These are phyloP conservation scores for Tagetes erecta DNA, from an alignment of 129 eudicot species.

Conservation along the genomic window DNA sequence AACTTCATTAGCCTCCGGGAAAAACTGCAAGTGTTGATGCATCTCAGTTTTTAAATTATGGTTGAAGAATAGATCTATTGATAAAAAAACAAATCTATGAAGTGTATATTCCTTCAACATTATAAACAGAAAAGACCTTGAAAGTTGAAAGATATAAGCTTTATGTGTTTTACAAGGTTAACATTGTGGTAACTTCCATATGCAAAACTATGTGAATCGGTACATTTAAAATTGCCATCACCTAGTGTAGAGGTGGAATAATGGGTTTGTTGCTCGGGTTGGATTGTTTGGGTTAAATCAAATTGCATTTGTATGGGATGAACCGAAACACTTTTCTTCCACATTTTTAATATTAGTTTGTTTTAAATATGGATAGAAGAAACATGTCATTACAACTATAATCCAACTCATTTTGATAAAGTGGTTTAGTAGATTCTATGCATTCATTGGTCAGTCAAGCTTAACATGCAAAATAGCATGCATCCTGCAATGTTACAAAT, in stretches of 20 bases:
- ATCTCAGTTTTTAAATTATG: constrained; percentile 13
- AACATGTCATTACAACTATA: background rate
- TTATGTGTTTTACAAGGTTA: background rate
- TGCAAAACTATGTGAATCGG: background rate
- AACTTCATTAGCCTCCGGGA: constrained; percentile 97
- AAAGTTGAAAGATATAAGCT: background rate
- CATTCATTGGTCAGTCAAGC: background rate
- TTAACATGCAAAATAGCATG: too few relatives aligned
- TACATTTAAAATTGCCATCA: background rate
- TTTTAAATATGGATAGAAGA: background rate
- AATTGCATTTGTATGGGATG: background rate
- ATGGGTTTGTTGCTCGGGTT: background rate
- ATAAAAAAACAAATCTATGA: background rate
- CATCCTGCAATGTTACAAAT: too few relatives aligned
- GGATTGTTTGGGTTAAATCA: background rate
- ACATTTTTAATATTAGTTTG: background rate
- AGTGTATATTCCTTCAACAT: background rate
- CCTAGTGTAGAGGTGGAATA: background rate
- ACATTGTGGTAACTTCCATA: background rate
- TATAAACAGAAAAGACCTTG: background rate
- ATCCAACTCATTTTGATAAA: too few relatives aligned
- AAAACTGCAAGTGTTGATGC: constrained; percentile 61
- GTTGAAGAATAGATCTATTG: background rate
- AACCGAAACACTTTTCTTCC: background rate
- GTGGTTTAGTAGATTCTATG: background rate